Conservation (phyloP, 306 rosid species). For the Ziziphus jujuba region DNA sequence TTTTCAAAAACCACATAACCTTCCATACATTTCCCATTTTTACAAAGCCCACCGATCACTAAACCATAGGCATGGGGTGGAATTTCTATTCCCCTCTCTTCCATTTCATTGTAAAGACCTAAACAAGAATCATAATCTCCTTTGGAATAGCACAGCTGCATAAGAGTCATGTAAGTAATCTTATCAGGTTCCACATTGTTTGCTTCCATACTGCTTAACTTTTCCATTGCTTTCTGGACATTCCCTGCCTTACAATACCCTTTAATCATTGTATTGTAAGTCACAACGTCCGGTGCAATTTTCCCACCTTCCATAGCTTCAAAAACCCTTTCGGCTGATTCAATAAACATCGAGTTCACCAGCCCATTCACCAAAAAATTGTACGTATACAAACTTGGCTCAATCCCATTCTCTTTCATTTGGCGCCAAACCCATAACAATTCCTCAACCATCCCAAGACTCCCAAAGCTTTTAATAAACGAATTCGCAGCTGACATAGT, state of each 20-base stretch:
- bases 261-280: constrained; percentile 72
- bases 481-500: constrained; percentile 51
- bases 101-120: constrained; percentile 85
- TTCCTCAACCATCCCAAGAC: constrained; percentile 68
- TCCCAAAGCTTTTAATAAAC: constrained; percentile 56
- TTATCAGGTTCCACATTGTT: constrained; percentile 63
- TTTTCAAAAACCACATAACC: constrained; percentile 58
- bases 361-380: constrained; percentile 77
- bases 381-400: constrained; percentile 48
- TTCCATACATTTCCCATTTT: constrained; percentile 57
- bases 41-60: constrained; percentile 73
- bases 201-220: constrained; percentile 55
- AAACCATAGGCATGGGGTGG: constrained; percentile 65
- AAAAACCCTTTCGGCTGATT: constrained; percentile 72
- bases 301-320: constrained; percentile 61
- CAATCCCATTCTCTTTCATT: constrained; percentile 66
- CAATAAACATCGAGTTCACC: constrained; percentile 54
- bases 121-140: constrained; percentile 62
- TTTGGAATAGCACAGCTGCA: constrained; percentile 67
- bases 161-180: constrained; percentile 68
- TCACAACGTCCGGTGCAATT: constrained; percentile 60
- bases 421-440: constrained; percentile 79
- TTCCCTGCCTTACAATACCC: constrained; percentile 78
- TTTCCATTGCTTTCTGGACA: constrained; percentile 49
- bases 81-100: constrained; percentile 58